Base-by-base conservation (phyloP, 108 stramenopile genomes). In the Nitzschia palea region DNA sequence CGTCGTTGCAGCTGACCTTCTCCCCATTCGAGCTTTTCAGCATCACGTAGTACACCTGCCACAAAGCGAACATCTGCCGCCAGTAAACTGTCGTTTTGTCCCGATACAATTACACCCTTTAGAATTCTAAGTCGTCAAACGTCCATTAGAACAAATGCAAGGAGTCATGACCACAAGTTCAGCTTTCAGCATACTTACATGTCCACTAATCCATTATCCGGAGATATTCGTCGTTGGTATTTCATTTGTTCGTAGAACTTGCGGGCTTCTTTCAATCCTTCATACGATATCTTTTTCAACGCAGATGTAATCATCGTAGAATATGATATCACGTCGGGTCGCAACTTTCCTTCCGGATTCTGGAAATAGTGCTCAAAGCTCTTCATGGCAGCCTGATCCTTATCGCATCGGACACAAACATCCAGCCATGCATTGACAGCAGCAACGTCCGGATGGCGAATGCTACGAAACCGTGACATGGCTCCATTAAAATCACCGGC, bases 381-480 rank as follows among this genome's bases (percentile, higher is more conserved):
- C 40, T 87, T 67, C 15, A 85, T 48, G 17, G 91, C 91, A 29
- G 82, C 15, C 31, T 76, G 74, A 28, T 82, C 66, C n/a, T 76
- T 62, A 27, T 65, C 71, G 35, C 77, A 82, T 54, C 71, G 68
- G 47, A 82, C 81, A 56, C 80, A 83, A 26, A 83, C 85, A 75
- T 85, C 85, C 30, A 93, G 73, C 0, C 86, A 76, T 3, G 88
- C 85, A 68, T 93, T 93, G 29, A 93, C 47, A 28, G 91, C 88
- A 9, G 88, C 65, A 22, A 84, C 66, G 52, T 93, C 91, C n/a
- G 87, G 86, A 14, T 56, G 34, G 2, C 47, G 3, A 28, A 92
- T 81, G 47, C 62, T 25, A 25, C 57, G 45, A 76, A 87, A 89
- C 1, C 77, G 40, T 1, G 76, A 58, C 4, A 84, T 35, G 3